Evolutionary conservation across 202 grass and related monocot genomes (phyloP), one percentile per base, ranked within the genome.

Genomic region (Dendrocalamus latiflorus): DNA sequence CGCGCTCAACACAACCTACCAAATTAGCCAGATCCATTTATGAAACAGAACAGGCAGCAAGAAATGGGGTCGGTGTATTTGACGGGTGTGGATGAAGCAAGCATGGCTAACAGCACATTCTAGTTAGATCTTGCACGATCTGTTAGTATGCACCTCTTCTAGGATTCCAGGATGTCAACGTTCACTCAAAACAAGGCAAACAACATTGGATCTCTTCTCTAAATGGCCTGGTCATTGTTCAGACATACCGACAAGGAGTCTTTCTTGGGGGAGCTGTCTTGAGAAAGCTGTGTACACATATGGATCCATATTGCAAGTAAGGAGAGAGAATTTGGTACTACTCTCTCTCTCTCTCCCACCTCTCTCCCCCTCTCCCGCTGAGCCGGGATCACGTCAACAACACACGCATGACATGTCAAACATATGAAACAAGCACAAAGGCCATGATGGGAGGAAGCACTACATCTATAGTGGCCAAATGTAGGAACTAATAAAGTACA

Each of bases 361-460:
- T 17, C 48, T 18, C 49, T 17, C 22, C 49, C 63, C 30, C 45
- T 14, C 58, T 61, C 6, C 42, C 2, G 51, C 65, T 17, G 41
- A 62, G 28, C 20, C 17, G 42, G 48, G 63, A 54, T 55, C 63
- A 50, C 33, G 10, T 47, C 28, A 30, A 30, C 36, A 44, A 18
- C 5, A 9, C 36, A 43, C 44, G 36, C 63, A 65, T 10, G 22
- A 68, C 3, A 20, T 36, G 76, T 65, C 67, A 78, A 72, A 85
- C 49, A 80, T 56, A 65, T 24, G 60, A 80, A 81, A 37, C 77
- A 68, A 72, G 70, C 69, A 86, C 49, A 81, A 81, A 75, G 53
- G 9, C 30, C 28, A 60, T 66, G 62, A 62, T 63, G 74, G 69
- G 61, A 22, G 15, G n/a, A 47, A 61, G 41, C 38, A 49, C 84